Evolutionary conservation across 169 alveolate species (phyloP).

Genomic region (Besnoitia besnoiti): DNA sequence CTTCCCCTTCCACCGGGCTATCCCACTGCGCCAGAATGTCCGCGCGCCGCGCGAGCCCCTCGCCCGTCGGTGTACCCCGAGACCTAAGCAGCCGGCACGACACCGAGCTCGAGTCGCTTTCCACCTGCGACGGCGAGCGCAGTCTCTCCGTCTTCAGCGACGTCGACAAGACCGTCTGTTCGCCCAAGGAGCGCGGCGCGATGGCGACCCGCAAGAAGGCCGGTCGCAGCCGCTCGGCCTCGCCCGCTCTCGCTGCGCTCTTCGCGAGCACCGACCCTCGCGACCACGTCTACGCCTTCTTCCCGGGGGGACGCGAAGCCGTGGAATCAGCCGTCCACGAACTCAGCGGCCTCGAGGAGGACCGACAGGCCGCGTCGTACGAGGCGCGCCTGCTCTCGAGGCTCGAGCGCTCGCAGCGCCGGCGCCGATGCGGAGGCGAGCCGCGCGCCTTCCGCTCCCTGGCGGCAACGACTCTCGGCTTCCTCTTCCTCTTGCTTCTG

Average conservation of each 20-base stretch:
- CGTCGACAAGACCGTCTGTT: background rate
- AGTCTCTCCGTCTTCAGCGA: background rate
- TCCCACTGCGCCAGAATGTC: background rate
- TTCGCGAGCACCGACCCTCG: conserved; percentile 21
- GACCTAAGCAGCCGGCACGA: background rate
- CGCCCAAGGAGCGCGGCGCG: background rate
- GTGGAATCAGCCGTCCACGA: background rate
- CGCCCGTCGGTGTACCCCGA: background rate
- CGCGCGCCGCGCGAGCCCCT: background rate
- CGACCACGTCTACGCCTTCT: background rate
- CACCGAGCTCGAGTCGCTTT: conserved; percentile 1
- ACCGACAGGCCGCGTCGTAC: background rate
- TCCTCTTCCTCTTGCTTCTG: background rate
- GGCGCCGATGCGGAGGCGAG: background rate
- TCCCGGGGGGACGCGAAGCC: background rate
- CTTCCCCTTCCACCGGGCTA: background rate
- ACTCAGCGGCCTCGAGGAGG: background rate
- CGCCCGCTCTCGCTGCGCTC: background rate
- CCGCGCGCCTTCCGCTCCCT: background rate
- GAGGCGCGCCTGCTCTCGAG: background rate
- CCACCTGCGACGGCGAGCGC: conserved; percentile 20
- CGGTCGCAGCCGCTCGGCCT: background rate
- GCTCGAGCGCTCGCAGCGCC: background rate
- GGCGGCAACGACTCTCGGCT: background rate
- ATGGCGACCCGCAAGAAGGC: background rate